A percentile compares a stretch with the other conserved stretches of the same genome.
Evolutionary conservation across 108 stramenopile species (phyloP).

Genomic region (Parietichytrium sp.): DNA sequence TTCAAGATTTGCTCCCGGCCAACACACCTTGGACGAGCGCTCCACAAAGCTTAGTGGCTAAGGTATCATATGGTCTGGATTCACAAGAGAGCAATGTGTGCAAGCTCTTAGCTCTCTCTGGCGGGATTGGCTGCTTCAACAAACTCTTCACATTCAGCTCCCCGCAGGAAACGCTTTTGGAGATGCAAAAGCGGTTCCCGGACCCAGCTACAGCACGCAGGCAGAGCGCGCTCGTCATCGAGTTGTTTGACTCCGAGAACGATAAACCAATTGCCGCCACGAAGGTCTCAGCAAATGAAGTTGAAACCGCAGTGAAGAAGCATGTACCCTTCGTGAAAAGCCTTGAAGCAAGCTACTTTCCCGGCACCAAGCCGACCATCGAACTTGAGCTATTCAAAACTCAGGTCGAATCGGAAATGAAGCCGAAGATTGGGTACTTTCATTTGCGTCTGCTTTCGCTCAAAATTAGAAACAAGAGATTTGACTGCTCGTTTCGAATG

Average conservation of each 20-base stretch:
- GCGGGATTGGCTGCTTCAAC: no score
- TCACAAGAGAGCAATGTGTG: no score
- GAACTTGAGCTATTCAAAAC: background rate
- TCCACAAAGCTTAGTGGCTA: no score
- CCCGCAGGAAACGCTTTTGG: background rate
- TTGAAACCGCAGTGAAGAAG: background rate
- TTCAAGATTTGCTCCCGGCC: no score
- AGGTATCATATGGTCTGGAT: no score
- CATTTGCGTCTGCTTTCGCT: background rate
- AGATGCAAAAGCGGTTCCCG: background rate
- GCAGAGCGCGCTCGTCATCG: background rate
- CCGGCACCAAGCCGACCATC: background rate
- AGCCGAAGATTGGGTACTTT: background rate
- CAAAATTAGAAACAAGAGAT: background rate
- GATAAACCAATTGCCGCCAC: background rate
- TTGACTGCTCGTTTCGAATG: background rate
- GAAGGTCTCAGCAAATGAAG: background rate
- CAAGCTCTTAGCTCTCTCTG: no score
- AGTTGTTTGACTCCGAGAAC: background rate
- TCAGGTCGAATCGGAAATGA: background rate
- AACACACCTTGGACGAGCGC: no score
- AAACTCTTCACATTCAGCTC: background rate
- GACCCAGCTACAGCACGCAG: background rate
- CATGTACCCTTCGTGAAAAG: background rate
- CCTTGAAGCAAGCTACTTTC: background rate